Evolutionary conservation across 257 asterid genomes (phyloP), one percentile per base, ranked within the genome.

Genomic region (Parsonsia alboflavescens): DNA sequence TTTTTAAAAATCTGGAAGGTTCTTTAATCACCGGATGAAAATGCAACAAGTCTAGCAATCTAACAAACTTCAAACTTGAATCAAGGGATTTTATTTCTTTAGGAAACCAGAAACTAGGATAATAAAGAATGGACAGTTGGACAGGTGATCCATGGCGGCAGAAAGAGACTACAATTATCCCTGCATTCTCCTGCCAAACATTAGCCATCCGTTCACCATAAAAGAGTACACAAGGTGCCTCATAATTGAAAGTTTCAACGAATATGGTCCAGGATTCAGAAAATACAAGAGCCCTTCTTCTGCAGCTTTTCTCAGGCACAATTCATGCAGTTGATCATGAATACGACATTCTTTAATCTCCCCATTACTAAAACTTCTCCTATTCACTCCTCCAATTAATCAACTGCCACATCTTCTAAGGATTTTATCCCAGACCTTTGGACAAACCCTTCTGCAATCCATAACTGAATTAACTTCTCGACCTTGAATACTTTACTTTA

Each of bases 401-500:
- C 78, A 52, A 53, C 21, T n/a, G 59, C 78, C 61, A 58, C 33
- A 4, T 45, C 67, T 26, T 73, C 58, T 8, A 45, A 46, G 24
- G 73, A 49, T 21, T 52, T 10, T 39, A 19, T 0, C 17, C 30
- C 67, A 19, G 54, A 54, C 70, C 68, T 24, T 8, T 1, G 28
- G n/a, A n/a, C n/a, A n/a, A 16, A 79, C 42, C 74, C 72, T 71
- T 74, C 82, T 33, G 54, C 58, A 6, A 74, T 63, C 79, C 79
- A 77, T 24, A 54, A 39, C 50, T 59, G 49, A 19, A 50, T 36
- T 67, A 71, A 17, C 46, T 33, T 59, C 1, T 52, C 12, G 46
- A 76, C 76, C 16, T 0, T 36, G 70, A 59, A 58, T 42, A 56
- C 64, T 48, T 22, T 58, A 24, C 36, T 75, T 19, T n/a, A 7